These are phyloP conservation scores for Isatis tinctoria DNA, from an alignment of 345 rosid genomes.

Conservation along the genomic window DNA sequence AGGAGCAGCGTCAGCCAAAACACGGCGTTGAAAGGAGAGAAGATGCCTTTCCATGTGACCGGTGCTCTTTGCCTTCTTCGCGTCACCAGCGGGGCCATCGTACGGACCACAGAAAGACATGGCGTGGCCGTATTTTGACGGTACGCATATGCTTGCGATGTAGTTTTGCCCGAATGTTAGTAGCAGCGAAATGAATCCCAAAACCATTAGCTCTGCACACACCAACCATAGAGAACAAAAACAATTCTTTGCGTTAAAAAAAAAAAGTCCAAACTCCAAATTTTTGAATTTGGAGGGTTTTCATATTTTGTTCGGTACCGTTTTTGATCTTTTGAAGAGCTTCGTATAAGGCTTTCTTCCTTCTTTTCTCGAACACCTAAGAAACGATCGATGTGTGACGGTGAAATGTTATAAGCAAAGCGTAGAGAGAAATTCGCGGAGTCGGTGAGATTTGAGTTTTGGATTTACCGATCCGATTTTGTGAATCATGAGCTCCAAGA, in stretches of 20 bases:
- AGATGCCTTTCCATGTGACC: slow-evolving; percentile 5
- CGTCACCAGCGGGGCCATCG: not conserved
- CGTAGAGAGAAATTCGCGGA: not conserved
- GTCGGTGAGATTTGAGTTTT: not conserved
- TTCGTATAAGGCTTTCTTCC: slow-evolving; percentile 63
- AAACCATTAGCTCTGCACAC: slow-evolving; percentile 79
- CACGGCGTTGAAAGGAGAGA: slow-evolving; percentile 24
- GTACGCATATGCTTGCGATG: slow-evolving; percentile 64
- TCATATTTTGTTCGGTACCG: slow-evolving; percentile 37
- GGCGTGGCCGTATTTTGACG: slow-evolving; percentile 44
- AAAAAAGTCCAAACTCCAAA: not conserved
- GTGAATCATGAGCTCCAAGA: slow-evolving; percentile 65
- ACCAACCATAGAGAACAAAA: not conserved
- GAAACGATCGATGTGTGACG: not conserved
- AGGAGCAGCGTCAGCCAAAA: slow-evolving; percentile 36
- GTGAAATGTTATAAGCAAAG: not conserved
- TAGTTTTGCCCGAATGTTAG: slow-evolving; percentile 80
- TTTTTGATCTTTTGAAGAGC: slow-evolving; percentile 83
- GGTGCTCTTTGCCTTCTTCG: slow-evolving; percentile 10
- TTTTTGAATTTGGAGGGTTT: not conserved
- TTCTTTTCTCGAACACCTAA: slow-evolving; percentile 46
- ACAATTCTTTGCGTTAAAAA: too few species aligned
- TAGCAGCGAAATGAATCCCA: slow-evolving; percentile 86
- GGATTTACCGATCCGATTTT: slow-evolving; percentile 43
- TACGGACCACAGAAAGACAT: slow-evolving; percentile 75